Evolutionary conservation across 2,329 filamentous ascomycete species (phyloP), one percentile per base, ranked within the genome.

Genomic region (Nemania sp.): DNA sequence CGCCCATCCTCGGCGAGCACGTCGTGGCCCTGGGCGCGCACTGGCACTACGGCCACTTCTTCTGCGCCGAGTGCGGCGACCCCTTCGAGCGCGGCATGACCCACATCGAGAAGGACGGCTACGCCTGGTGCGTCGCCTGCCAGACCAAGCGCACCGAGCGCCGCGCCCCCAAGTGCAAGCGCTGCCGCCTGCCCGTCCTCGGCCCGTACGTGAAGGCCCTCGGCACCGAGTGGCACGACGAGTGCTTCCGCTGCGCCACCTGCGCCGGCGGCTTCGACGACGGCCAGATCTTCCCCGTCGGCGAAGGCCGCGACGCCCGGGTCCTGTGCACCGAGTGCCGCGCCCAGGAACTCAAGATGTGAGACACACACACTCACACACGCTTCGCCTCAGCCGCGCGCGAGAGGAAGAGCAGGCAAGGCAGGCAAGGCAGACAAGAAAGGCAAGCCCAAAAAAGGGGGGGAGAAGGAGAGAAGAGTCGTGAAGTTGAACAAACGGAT

Each of bases 1-100:
- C 94, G 6, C 93, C 94, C 3, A 99, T 99, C 66, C 86, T 97
- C 63, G 92, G 92, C 36, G 92, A 97, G 73, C 91, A 97, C 62
- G 86, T 97, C 26, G 87, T 97, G 12, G 94, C 94, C 1, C 90
- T 96, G 52, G 94, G 94, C 1, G 84, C 87, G n/a, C 91, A 96
- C 73, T 99, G 91, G 90, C 94, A 99, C 71, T 89, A 90, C 48
- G 94, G 94, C 0, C 94, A 99, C 74, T 99, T 99, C 76, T 99
- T 99, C 81, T 99, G 94, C 69, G 94, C 94, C 36, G 91, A 99
- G 78, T 99, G 94, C 70, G 94, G 94, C 62, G 93, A 99, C 75
- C 93, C 94, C 0, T 99, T 99, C 69, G 90, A 80, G 61, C 78
- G 79, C 42, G 82, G 82, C 55, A 82, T 80, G 74, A 86, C 83